Conservation (phyloP, 164 flowering plant genomes). For the Cinnamomum chago region DNA sequence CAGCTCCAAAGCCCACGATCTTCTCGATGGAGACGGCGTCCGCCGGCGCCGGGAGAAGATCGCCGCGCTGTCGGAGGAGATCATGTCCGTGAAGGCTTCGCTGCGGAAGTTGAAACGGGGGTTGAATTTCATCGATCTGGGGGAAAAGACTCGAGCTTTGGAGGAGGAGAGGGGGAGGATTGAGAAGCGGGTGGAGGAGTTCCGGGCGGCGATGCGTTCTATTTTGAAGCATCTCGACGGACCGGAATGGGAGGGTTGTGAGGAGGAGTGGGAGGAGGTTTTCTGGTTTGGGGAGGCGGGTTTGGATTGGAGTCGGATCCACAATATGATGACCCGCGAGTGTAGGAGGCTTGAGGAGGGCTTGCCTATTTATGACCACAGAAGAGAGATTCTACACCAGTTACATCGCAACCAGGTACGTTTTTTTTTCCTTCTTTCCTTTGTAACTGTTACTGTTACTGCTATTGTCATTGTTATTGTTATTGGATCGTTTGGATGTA, state of each 20-base stretch:
- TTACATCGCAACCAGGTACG: slow-evolving; percentile 53
- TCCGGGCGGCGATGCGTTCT: slow-evolving; percentile 49
- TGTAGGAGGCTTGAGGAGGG: slow-evolving; percentile 61
- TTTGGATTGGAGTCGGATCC: slow-evolving; percentile 46
- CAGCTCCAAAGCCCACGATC: slow-evolving; percentile 9
- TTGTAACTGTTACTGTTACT: too few relatives aligned
- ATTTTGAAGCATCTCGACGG: slow-evolving; percentile 38
- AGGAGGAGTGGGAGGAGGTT: slow-evolving; percentile 22
- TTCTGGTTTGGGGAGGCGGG: slow-evolving; percentile 19
- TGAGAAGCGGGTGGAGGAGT: slow-evolving; percentile 47
- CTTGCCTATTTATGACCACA: slow-evolving; percentile 56
- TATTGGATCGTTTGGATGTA: too few relatives aligned
- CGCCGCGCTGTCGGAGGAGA: slow-evolving; percentile 24
- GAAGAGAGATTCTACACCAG: slow-evolving; percentile 41
- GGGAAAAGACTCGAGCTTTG: slow-evolving; percentile 27
- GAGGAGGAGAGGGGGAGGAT: slow-evolving; percentile 38
- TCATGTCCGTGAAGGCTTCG: slow-evolving; percentile 8
- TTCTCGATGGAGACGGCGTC: slow-evolving; percentile 33
- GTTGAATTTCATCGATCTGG: slow-evolving; percentile 1
- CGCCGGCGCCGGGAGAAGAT: slow-evolving; percentile 29
- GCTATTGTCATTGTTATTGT: too few relatives aligned
- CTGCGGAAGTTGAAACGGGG: slow-evolving; percentile 6
- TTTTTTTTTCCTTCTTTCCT: neutral
- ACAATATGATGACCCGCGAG: slow-evolving; percentile 50
- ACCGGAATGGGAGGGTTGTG: slow-evolving; percentile 1